These are phyloP conservation scores for Boletus sp. DNA, from an alignment of 768 basidiomycete genomes.

Conservation along the genomic window DNA sequence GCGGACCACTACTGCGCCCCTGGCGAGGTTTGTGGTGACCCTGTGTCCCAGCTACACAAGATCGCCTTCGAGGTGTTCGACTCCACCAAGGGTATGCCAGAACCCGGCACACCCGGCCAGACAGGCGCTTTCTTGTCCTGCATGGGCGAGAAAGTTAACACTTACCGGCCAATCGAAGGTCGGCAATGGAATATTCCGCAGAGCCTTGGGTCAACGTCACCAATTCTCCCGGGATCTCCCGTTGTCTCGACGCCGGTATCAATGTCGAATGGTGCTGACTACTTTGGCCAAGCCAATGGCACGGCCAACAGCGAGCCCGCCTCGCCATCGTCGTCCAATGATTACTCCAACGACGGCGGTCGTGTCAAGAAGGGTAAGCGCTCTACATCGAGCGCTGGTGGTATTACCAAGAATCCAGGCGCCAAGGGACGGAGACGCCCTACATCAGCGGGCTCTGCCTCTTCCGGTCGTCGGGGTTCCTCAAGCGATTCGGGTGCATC, in stretches of 20 bases:
- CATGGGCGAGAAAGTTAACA: conserved; percentile 92
- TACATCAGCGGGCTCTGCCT: conserved; percentile 71
- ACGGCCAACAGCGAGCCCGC: conserved; percentile 67
- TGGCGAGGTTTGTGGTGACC: conserved; percentile 90
- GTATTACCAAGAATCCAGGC: conserved; percentile 34
- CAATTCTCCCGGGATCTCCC: conserved; percentile 67
- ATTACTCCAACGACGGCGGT: conserved; percentile 79
- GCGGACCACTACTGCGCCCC: conserved; percentile 79
- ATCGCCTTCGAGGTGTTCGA: conserved; percentile 92
- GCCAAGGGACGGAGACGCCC: conserved; percentile 65
- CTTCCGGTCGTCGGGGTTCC: conserved; percentile 65
- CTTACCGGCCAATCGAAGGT: conserved; percentile 80
- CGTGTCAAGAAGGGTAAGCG: conserved; percentile 80
- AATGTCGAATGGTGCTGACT: conserved; percentile 53
- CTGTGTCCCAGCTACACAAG: conserved; percentile 94
- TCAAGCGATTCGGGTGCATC: conserved; percentile 66
- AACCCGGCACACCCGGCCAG: conserved; percentile 73
- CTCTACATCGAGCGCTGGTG: conserved; percentile 66
- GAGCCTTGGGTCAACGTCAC: conserved; percentile 48
- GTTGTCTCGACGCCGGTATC: conserved; percentile 62
- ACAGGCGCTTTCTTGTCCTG: conserved; percentile 86
- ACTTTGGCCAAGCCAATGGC: conserved; percentile 49
- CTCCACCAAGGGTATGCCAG: conserved; percentile 61
- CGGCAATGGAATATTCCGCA: conserved; percentile 68
- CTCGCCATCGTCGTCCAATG: conserved; percentile 58